phyloP scores from a whole-genome alignment of 768 basidiomycete genomes.

The Agrocybe pediades region DNA sequence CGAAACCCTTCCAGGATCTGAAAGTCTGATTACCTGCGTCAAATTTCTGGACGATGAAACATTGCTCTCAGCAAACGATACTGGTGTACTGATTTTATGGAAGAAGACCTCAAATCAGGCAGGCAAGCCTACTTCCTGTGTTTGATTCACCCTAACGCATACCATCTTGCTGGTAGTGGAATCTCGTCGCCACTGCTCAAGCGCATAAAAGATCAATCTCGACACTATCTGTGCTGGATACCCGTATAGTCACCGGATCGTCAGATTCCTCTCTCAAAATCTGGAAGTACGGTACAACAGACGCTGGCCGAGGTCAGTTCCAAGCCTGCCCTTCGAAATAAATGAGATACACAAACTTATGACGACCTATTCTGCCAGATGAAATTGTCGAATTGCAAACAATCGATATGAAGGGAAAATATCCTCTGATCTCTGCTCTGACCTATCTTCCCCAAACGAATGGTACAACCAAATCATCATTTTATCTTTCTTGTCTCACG shows the following conservation, averaged over 20 bases:
- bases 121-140: conserved; percentile 30
- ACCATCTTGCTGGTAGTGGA: conserved; percentile 55
- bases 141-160: conserved; percentile 15
- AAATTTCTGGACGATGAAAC: conserved; percentile 56
- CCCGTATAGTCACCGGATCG: conserved; percentile 70
- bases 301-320: conserved; percentile 28
- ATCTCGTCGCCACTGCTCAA: conserved; percentile 35
- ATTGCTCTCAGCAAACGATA: conserved; percentile 77
- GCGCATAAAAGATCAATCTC: conserved; percentile 77
- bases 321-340: not conserved
- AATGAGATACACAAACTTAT: not conserved
- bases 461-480: conserved; percentile 56
- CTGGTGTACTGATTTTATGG: conserved; percentile 72
- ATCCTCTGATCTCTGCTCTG: conserved; percentile 73
- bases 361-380: conserved; percentile 35
- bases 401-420: conserved; percentile 65
- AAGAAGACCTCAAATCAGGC: conserved; percentile 39
- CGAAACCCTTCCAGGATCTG: conserved; percentile 75
- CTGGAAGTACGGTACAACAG: conserved; percentile 51
- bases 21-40: conserved; percentile 74
- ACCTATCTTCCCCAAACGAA: conserved; percentile 64
- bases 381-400: conserved; percentile 51
- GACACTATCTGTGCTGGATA: conserved; percentile 53
- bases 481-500: not conserved
- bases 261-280: conserved; percentile 82